phyloP scores from a whole-genome alignment of 2,329 filamentous ascomycete species.

The Plectosphaerella sp. region DNA sequence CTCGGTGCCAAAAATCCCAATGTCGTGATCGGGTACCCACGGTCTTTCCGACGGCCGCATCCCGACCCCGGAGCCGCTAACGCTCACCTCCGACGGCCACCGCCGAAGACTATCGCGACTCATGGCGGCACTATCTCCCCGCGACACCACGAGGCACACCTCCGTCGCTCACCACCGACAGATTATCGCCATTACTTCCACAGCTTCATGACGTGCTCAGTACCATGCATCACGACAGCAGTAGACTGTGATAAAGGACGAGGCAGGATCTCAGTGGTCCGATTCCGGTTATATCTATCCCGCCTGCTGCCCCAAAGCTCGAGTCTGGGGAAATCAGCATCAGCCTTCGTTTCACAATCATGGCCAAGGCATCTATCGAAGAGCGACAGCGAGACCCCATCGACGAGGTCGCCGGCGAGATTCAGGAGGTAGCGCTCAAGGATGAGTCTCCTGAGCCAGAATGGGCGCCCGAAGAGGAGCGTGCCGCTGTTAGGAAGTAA shows the following conservation, averaged over 20 bases:
- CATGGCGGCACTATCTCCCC: neutral
- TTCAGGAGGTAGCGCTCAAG: neutral
- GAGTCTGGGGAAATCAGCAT: neutral
- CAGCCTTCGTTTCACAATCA: neutral
- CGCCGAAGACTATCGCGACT: neutral
- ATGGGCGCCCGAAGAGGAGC: neutral
- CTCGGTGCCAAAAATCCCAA: neutral
- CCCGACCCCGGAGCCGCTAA: neutral
- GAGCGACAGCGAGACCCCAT: neutral
- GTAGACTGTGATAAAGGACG: neutral
- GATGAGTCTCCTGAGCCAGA: neutral
- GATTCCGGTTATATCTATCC: too few relatives aligned
- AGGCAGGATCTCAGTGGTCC: too few relatives aligned
- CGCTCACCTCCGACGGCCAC: conserved; percentile 5
- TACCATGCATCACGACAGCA: neutral
- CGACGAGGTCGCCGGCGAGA: neutral
- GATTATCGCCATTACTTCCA: neutral
- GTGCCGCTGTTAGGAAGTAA: neutral
- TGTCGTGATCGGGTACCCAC: too few relatives aligned
- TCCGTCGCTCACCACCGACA: neutral
- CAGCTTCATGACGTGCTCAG: neutral
- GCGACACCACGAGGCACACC: neutral
- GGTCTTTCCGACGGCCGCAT: neutral
- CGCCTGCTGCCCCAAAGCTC: too few relatives aligned
- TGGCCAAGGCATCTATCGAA: neutral